Evolutionary conservation across 148 eudicot species (phyloP).

Genomic region (Cornus controversa): DNA sequence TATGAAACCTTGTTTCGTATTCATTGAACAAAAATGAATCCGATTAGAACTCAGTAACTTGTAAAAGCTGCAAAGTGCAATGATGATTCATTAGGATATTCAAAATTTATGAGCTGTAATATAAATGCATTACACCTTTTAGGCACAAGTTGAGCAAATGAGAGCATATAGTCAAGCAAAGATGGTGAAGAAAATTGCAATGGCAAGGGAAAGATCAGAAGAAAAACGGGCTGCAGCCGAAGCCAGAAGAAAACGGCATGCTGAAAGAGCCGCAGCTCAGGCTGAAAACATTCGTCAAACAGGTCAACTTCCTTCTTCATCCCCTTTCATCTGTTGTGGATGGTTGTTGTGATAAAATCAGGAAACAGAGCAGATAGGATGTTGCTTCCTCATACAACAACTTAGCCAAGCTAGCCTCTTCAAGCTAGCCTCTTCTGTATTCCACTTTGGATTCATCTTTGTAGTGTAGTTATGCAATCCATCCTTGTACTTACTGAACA

Average conservation of each 20-base stretch:
- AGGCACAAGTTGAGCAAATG: constrained; percentile 89
- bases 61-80: neutral
- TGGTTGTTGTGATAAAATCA: constrained; percentile 38
- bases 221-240: constrained; percentile 74
- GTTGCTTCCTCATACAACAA: constrained; percentile 1
- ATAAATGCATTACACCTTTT: neutral
- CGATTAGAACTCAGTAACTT: neutral
- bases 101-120: neutral
- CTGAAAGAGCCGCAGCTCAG: constrained; percentile 63
- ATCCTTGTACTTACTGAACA: constrained; percentile 12
- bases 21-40: neutral
- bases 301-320: constrained; percentile 67
- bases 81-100: neutral
- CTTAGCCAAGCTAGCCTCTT: constrained; percentile 1
- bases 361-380: neutral
- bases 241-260: constrained; percentile 53
- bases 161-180: constrained; percentile 79
- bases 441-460: neutral
- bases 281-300: constrained; percentile 82
- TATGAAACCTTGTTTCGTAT: neutral
- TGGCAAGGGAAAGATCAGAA: constrained; percentile 72
- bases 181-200: constrained; percentile 82
- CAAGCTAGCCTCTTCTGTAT: constrained; percentile 9
- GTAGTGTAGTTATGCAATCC: constrained; percentile 5
- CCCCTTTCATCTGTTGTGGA: constrained; percentile 69